phyloP scores from a whole-genome alignment of 192 early-diverging fungal genomes.

The Mortierella antarctica region DNA sequence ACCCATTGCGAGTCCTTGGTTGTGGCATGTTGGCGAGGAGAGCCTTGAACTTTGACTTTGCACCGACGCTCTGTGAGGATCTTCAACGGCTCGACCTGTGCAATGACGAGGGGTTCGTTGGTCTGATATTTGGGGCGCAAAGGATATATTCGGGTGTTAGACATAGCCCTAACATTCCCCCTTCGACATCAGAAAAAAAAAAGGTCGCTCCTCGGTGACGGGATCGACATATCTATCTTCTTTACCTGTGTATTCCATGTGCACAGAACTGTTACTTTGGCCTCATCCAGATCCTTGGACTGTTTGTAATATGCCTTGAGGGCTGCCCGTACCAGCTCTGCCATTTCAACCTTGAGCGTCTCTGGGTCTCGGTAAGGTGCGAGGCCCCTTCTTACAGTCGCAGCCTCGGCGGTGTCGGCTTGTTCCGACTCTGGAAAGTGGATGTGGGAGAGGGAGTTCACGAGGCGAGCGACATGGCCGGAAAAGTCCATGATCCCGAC shows the following conservation, averaged over 20 bases:
- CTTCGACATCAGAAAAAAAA: no score
- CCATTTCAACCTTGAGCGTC: conserved; percentile 5
- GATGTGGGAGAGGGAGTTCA: conserved; percentile 62
- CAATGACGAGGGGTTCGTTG: conserved; percentile 18
- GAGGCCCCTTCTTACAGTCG: conserved; percentile 24
- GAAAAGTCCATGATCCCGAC: conserved; percentile 66
- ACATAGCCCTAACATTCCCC: no score
- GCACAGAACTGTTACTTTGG: conserved; percentile 68
- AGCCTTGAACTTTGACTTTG: conserved; percentile 64
- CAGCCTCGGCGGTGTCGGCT: background rate
- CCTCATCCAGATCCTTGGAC: conserved; percentile 40
- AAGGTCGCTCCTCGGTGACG: no score
- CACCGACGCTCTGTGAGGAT: conserved; percentile 14
- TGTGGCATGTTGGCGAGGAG: conserved; percentile 60
- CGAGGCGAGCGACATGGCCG: conserved; percentile 61
- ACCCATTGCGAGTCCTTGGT: conserved; percentile 83
- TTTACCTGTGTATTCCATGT: conserved; percentile 65
- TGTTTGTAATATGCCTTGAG: conserved; percentile 60
- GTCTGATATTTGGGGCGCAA: no score
- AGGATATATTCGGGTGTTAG: no score
- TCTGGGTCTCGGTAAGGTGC: conserved; percentile 17
- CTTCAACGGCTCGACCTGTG: conserved; percentile 28
- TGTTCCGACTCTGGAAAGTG: conserved; percentile 24
- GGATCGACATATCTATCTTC: no score
- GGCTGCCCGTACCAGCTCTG: conserved; percentile 55